Evolutionary conservation across 1,284 basidiomycete species (phyloP).

Genomic region (Porodaedalea pini): DNA sequence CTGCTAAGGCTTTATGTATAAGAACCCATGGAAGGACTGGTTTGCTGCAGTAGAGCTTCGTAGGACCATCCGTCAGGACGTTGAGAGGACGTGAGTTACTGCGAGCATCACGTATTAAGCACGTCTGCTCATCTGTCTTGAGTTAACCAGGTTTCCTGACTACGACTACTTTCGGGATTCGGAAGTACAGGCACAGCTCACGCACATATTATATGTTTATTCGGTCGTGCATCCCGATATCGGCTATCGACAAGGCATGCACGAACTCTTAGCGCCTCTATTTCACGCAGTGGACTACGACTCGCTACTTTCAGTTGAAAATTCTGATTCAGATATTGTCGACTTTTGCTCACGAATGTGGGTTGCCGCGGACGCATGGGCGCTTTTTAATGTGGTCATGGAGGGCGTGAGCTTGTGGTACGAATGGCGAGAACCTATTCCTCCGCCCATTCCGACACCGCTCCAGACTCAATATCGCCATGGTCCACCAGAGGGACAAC

Average conservation of each 20-base stretch:
- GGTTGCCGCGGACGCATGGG: constrained; percentile 83
- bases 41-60: constrained; percentile 83
- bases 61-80: constrained; percentile 86
- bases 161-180: constrained; percentile 79
- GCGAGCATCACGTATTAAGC: constrained; percentile 19
- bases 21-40: constrained; percentile 94
- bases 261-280: constrained; percentile 85
- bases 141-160: constrained; percentile 73
- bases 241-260: constrained; percentile 95
- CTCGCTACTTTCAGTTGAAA: constrained; percentile 43
- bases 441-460: constrained; percentile 22
- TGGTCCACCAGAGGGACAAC: constrained; percentile 37
- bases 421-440: constrained; percentile 72
- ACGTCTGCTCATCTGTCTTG: constrained; percentile 4
- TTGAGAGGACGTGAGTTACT: constrained; percentile 75
- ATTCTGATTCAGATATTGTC: constrained; percentile 35
- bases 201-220: constrained; percentile 82
- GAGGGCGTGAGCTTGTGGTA: constrained; percentile 75
- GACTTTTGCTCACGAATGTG: constrained; percentile 66
- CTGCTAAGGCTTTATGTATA: constrained; percentile 14
- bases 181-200: constrained; percentile 74
- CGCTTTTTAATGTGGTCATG: constrained; percentile 79
- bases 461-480: constrained; percentile 16
- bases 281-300: constrained; percentile 83
- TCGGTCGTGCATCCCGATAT: constrained; percentile 72